Evolutionary conservation across 2,329 filamentous ascomycete species (phyloP).

Genomic region (Dactylellina sp.): DNA sequence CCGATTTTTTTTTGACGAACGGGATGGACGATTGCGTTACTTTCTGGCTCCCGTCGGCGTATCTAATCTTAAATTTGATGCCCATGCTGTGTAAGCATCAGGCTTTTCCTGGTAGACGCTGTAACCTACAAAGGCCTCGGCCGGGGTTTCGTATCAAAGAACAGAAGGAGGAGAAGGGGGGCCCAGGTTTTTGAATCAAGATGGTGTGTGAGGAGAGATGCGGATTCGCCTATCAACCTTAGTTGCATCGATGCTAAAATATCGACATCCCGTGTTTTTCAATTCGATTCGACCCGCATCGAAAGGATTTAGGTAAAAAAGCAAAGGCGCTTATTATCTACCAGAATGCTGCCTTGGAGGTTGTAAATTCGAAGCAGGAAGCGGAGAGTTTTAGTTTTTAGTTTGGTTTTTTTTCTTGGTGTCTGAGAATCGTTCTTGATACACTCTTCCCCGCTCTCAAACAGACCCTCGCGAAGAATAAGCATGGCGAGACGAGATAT

Average conservation of each 20-base stretch:
- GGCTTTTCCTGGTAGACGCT: slow-evolving; percentile 42
- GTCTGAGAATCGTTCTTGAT: slow-evolving; percentile 18
- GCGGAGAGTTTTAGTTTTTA: slow-evolving; percentile 20
- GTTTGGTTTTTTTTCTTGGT: slow-evolving; percentile 8
- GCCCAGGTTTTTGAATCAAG: slow-evolving; percentile 29
- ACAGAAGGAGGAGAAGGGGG: slow-evolving; percentile 25
- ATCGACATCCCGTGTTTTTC: slow-evolving; percentile 56
- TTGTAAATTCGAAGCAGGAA: slow-evolving; percentile 20
- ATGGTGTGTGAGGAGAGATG: slow-evolving; percentile 47
- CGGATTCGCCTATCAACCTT: slow-evolving; percentile 52
- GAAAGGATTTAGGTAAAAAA: slow-evolving; percentile 22
- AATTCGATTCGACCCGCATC: slow-evolving; percentile 49
- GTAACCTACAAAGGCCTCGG: slow-evolving; percentile 19
- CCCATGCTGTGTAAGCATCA: slow-evolving; percentile 41
- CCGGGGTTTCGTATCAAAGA: slow-evolving; percentile 29
- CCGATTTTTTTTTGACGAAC: slow-evolving; percentile 44
- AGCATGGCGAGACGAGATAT: slow-evolving; percentile 50
- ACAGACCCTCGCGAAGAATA: slow-evolving; percentile 41
- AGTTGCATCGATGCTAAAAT: slow-evolving; percentile 55
- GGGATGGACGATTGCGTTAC: slow-evolving; percentile 56
- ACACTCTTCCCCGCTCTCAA: slow-evolving; percentile 37
- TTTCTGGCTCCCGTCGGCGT: slow-evolving; percentile 45
- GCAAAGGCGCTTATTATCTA: slow-evolving; percentile 7
- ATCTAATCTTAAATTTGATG: slow-evolving; percentile 52
- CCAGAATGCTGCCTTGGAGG: background rate